Base-by-base conservation (phyloP, 106 monocot genomes). In the Cymbidium sinense region DNA sequence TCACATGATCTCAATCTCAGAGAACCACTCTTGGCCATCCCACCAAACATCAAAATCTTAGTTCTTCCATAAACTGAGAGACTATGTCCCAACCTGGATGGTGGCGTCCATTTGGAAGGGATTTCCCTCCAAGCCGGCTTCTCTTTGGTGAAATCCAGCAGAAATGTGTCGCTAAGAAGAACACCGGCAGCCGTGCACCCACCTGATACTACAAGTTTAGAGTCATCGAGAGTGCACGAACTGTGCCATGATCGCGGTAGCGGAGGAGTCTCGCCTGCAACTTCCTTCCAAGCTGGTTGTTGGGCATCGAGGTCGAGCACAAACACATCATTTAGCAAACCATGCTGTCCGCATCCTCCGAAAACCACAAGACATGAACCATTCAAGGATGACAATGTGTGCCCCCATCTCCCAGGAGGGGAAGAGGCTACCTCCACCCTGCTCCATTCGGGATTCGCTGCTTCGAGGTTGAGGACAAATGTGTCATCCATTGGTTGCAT, bases 401-500 rank as follows among this genome's bases (percentile, higher is more conserved):
- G 96, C 8, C 96, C 96, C 96, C 96, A 96, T 12, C 93, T 78
- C 9, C 96, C 96, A 0, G 96, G 96, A 47, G 96, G 96, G 7
- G 96, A 89, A 11, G 96, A 83, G 0, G 85, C 21, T 39, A 93
- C 93, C 37, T 91, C 85, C 74, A 96, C 84, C 5, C 81, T 87
- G 31, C 69, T 78, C 96, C 96, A 96, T 74, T 96, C 93, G 1
- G 96, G 96, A 75, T 83, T 78, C 4, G 83, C 86, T 0, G 85
- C 73, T 2, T 96, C 96, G 0, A 96, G 88, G 77, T 96, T 90
- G 58, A 96, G 91, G 54, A 96, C 89, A 62, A 93, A 96, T 0
- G 96, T 96, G 64, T 96, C 96, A 55, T 91, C 91, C 96, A 96
- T 96, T 4, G 96, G 96, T 13, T 91, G 93, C 96, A 96, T 96